phyloP scores from a whole-genome alignment of 345 rosid genomes.

The Linum usitatissimum region DNA sequence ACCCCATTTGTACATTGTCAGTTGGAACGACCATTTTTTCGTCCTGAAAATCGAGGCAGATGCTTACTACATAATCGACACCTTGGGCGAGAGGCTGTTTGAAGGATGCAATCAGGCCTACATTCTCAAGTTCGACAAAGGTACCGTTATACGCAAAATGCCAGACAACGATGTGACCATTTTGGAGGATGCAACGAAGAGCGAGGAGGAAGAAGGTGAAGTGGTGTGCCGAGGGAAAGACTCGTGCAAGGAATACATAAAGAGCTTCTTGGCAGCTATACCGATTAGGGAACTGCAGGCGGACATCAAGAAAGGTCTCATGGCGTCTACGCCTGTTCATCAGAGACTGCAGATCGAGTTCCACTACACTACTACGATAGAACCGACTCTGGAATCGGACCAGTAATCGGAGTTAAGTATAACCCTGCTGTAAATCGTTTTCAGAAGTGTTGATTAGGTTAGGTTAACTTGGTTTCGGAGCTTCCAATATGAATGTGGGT shows the following conservation, averaged over 20 bases:
- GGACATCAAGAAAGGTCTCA: slow-evolving; percentile 52
- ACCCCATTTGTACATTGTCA: slow-evolving; percentile 38
- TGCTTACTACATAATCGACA: slow-evolving; percentile 58
- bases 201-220: too few relatives aligned
- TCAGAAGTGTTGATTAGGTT: too few relatives aligned
- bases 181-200: too few relatives aligned
- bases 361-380: slow-evolving; percentile 22
- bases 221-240: slow-evolving; percentile 38
- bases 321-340: slow-evolving; percentile 45
- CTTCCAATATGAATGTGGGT: too few relatives aligned
- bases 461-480: too few relatives aligned
- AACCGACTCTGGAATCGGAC: too few relatives aligned
- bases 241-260: slow-evolving; percentile 58
- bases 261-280: slow-evolving; percentile 57
- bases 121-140: slow-evolving; percentile 14
- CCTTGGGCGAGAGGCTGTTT: slow-evolving; percentile 55
- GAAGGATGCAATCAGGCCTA: slow-evolving; percentile 59
- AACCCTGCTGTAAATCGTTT: too few relatives aligned
- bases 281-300: slow-evolving; percentile 50
- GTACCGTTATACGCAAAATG: too few relatives aligned
- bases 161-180: too few relatives aligned
- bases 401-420: too few relatives aligned
- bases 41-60: slow-evolving; percentile 46
- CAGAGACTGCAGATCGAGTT: slow-evolving; percentile 57
- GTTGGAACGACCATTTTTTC: slow-evolving; percentile 74